Percentiles rank a stretch among this genome's conserved stretches.
Evolutionary conservation across 805 yeast genomes (phyloP).

Genomic region (Phaffomyces thermotolerans): DNA sequence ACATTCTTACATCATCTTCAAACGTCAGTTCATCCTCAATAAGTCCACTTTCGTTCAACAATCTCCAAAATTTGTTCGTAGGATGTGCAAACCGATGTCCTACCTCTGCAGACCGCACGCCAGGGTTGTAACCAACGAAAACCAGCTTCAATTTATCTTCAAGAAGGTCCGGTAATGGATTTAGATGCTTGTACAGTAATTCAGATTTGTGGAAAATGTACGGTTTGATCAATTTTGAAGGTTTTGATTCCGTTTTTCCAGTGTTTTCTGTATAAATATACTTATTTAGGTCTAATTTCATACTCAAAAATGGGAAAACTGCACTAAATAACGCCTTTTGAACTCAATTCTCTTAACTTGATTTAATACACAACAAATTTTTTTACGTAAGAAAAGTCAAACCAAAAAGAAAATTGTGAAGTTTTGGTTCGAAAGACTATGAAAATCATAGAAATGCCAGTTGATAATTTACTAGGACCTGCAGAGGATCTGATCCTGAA

Average conservation of each 20-base stretch:
- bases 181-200: neutral
- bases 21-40: conserved; percentile 18
- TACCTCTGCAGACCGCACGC: conserved; percentile 47
- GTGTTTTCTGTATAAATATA: neutral
- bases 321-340: too few relatives aligned
- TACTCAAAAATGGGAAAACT: neutral
- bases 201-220: neutral
- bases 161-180: conserved; percentile 21
- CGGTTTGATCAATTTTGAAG: neutral
- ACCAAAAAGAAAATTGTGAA: too few relatives aligned
- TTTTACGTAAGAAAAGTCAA: too few relatives aligned
- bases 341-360: too few relatives aligned
- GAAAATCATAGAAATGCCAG: too few relatives aligned
- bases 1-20: conserved; percentile 32
- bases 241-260: neutral
- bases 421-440: too few relatives aligned
- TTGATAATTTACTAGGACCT: neutral
- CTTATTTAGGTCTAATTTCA: neutral
- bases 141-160: conserved; percentile 30
- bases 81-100: conserved; percentile 74
- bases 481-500: neutral
- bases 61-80: conserved; percentile 61
- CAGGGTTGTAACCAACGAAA: conserved; percentile 71
- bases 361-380: too few relatives aligned
- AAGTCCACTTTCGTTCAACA: conserved; percentile 46